Evolutionary conservation across 2,329 filamentous ascomycete species (phyloP).

Genomic region (Paraconiothyrium sp.): DNA sequence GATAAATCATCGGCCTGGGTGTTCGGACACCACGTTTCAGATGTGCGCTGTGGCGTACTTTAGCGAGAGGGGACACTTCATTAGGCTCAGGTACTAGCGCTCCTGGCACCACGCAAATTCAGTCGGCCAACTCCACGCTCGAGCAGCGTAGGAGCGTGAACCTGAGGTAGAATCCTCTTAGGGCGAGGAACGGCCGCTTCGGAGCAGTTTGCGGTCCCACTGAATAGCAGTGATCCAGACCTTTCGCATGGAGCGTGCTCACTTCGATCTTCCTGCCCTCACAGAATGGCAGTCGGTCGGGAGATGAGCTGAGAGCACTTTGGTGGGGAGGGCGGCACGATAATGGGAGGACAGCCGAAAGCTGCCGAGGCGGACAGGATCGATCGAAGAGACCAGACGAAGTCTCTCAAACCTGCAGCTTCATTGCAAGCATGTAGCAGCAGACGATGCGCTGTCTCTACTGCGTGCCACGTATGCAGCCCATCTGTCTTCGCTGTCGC

Average conservation of each 20-base stretch:
- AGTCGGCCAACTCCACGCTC: constrained; percentile 5
- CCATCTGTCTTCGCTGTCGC: constrained; percentile 10
- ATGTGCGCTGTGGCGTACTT: constrained; percentile 12
- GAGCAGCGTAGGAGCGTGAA: constrained; percentile 6
- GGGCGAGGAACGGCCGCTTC: neutral
- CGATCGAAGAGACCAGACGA: neutral
- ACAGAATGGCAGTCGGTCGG: neutral
- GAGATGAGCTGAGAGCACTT: constrained; percentile 8
- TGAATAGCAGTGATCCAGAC: constrained; percentile 5
- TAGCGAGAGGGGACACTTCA: constrained; percentile 4
- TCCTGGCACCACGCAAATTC: constrained; percentile 2
- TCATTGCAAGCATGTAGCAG: constrained; percentile 1
- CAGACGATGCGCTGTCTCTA: neutral
- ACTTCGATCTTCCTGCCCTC: constrained; percentile 6
- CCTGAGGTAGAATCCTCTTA: constrained; percentile 7
- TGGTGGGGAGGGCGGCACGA: constrained; percentile 7
- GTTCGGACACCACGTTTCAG: constrained; percentile 15
- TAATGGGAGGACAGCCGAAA: constrained; percentile 1
- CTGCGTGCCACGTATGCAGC: constrained; percentile 10
- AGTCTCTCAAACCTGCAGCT: neutral
- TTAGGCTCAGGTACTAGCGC: constrained; percentile 11
- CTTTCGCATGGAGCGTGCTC: constrained; percentile 1
- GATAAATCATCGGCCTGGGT: neutral
- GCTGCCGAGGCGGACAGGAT: neutral
- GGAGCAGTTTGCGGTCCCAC: constrained; percentile 7